These are phyloP conservation scores for Penicillium silybi DNA, from an alignment of 495 filamentous ascomycete species.

Conservation along the genomic window DNA sequence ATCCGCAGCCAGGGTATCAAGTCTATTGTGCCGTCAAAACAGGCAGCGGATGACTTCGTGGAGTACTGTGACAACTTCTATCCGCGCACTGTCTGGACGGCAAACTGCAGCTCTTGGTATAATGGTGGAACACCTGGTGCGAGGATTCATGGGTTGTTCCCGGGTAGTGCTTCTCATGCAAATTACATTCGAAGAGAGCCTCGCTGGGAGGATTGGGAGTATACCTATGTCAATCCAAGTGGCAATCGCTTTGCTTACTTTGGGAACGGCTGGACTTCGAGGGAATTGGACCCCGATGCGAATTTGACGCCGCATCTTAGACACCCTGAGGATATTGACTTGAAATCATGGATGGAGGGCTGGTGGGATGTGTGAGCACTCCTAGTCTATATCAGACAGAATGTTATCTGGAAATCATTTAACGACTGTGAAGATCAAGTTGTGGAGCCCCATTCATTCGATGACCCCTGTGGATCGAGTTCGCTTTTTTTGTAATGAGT, in stretches of 20 bases:
- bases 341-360: conserved; percentile 45
- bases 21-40: conserved; percentile 48
- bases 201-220: conserved; percentile 72
- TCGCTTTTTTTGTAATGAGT: too few species aligned
- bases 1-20: conserved; percentile 59
- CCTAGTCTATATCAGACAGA: too few species aligned
- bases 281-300: conserved; percentile 32
- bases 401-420: too few species aligned
- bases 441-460: too few species aligned
- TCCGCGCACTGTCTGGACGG: conserved; percentile 54
- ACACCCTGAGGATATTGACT: conserved; percentile 40
- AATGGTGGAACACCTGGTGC: conserved; percentile 57
- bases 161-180: conserved; percentile 56
- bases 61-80: conserved; percentile 61
- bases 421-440: too few species aligned
- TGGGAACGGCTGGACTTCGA: conserved; percentile 52
- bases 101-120: conserved; percentile 65
- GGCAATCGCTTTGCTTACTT: conserved; percentile 57
- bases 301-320: conserved; percentile 51
- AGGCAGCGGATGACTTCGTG: conserved; percentile 60
- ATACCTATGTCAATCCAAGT: conserved; percentile 45
- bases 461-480: too few species aligned
- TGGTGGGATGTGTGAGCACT: conserved; percentile 46
- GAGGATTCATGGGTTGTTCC: conserved; percentile 61
- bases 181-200: conserved; percentile 56